phyloP scores from a whole-genome alignment of 1,284 basidiomycete species.

The Lignosus rhinocerotis region DNA sequence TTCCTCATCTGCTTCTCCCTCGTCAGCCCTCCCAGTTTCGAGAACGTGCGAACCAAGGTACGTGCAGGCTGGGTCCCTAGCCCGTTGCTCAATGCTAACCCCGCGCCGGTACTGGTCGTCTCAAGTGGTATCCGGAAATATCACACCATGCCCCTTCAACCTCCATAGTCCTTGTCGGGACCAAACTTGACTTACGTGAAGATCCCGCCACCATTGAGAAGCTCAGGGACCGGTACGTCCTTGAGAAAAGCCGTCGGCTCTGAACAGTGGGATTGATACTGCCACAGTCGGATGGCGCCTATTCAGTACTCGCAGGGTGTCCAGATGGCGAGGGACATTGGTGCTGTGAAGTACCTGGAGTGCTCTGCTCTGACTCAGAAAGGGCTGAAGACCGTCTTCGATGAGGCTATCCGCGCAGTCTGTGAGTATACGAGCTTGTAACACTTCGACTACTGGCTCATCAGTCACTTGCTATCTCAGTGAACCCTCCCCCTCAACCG shows the following conservation, averaged over 20 bases:
- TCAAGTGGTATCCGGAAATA: slow-evolving; percentile 95
- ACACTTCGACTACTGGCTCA: not conserved
- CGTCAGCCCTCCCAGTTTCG: slow-evolving; percentile 95
- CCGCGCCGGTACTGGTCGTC: slow-evolving; percentile 15
- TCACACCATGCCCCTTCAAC: slow-evolving; percentile 96
- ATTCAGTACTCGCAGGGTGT: slow-evolving; percentile 92
- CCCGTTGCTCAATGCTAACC: slow-evolving; percentile 13
- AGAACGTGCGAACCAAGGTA: slow-evolving; percentile 98
- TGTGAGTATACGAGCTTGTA: slow-evolving; percentile 55
- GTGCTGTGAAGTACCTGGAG: slow-evolving; percentile 95
- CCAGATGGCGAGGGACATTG: slow-evolving; percentile 91
- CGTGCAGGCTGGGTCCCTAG: slow-evolving; percentile 24
- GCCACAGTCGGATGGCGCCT: slow-evolving; percentile 84
- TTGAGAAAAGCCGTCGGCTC: not conserved
- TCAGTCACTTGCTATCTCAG: slow-evolving; percentile 39
- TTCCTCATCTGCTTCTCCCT: slow-evolving; percentile 99
- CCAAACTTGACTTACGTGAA: slow-evolving; percentile 97
- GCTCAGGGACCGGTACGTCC: slow-evolving; percentile 79
- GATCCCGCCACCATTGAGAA: slow-evolving; percentile 91
- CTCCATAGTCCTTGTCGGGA: slow-evolving; percentile 94
- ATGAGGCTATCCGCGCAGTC: slow-evolving; percentile 92
- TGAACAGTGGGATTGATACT: slow-evolving; percentile 3
- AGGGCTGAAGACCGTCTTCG: slow-evolving; percentile 95
- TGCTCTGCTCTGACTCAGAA: slow-evolving; percentile 98
- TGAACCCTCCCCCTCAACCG: slow-evolving; percentile 71